A percentile compares a stretch with the other conserved stretches of the same genome.
These are phyloP conservation scores for Scedosporium dehoogii DNA, from an alignment of 2,329 filamentous ascomycete species.

Conservation along the genomic window DNA sequence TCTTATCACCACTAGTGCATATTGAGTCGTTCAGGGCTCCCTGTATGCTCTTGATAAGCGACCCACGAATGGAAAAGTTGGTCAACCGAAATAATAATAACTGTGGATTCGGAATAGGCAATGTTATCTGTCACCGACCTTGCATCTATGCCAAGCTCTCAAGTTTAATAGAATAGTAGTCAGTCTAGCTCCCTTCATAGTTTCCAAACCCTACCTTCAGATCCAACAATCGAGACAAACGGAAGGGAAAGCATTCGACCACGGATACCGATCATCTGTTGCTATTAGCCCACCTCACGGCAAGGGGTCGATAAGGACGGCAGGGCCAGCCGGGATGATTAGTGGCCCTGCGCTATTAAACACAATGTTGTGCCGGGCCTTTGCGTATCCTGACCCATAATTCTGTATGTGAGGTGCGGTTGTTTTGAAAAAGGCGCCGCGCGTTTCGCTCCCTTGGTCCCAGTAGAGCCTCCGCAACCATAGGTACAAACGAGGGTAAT, in stretches of 20 bases:
- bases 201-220: too few relatives aligned
- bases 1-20: too few relatives aligned
- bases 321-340: constrained; percentile 18
- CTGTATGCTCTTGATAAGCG: too few relatives aligned
- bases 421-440: constrained; percentile 56
- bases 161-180: too few relatives aligned
- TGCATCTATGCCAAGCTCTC: too few relatives aligned
- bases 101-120: too few relatives aligned
- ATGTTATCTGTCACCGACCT: too few relatives aligned
- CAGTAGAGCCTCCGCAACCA: constrained; percentile 65
- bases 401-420: constrained; percentile 44
- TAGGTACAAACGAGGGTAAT: constrained; percentile 56
- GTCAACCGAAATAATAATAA: too few relatives aligned
- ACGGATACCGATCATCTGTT: background rate
- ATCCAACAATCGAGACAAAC: too few relatives aligned
- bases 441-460: constrained; percentile 32
- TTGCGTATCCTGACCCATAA: constrained; percentile 21
- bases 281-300: background rate
- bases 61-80: too few relatives aligned
- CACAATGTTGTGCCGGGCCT: constrained; percentile 16
- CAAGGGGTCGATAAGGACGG: constrained; percentile 11
- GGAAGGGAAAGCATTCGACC: background rate
- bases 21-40: too few relatives aligned
- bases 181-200: too few relatives aligned
- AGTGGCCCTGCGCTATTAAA: constrained; percentile 16